A percentile compares a stretch with the other conserved stretches of the same genome.
Evolutionary conservation across 176 grass and related monocot species (phyloP).

Genomic region (Rhynchospora breviuscula): DNA sequence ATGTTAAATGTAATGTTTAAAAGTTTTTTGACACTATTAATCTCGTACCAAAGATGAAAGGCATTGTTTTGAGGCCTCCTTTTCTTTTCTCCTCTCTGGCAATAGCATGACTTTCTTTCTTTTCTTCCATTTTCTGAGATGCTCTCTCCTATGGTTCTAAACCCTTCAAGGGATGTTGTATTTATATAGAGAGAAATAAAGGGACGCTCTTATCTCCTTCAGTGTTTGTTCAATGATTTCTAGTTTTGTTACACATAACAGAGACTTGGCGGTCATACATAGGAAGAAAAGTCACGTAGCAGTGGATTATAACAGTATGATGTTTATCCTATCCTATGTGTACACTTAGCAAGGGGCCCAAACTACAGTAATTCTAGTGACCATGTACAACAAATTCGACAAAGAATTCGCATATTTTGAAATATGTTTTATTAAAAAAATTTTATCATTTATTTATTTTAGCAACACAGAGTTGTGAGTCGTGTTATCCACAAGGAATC

Average conservation of each 20-base stretch:
- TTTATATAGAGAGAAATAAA: conserved; percentile 4
- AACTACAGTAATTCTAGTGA: background rate
- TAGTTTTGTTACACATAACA: background rate
- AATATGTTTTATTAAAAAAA: background rate
- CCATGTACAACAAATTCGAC: background rate
- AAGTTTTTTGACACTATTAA: background rate
- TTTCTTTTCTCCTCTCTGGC: conserved; percentile 22
- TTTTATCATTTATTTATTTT: background rate
- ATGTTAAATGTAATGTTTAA: background rate
- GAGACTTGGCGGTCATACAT: background rate
- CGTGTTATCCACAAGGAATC: background rate
- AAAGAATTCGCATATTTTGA: background rate
- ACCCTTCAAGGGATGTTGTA: background rate
- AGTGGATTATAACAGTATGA: background rate
- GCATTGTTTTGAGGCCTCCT: conserved; percentile 79
- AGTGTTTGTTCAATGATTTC: background rate
- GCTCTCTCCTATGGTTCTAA: background rate
- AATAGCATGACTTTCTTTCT: conserved; percentile 17
- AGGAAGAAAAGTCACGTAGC: background rate
- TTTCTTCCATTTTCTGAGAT: conserved; percentile 8
- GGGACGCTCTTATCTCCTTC: conserved; percentile 5
- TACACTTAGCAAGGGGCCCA: background rate
- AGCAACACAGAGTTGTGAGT: background rate
- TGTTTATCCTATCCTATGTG: background rate
- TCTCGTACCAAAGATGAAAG: conserved; percentile 70